A percentile compares a stretch with the other conserved stretches of the same genome.
phyloP scores from a whole-genome alignment of 1,284 basidiomycete species.

The Cryptococcus sp. region DNA sequence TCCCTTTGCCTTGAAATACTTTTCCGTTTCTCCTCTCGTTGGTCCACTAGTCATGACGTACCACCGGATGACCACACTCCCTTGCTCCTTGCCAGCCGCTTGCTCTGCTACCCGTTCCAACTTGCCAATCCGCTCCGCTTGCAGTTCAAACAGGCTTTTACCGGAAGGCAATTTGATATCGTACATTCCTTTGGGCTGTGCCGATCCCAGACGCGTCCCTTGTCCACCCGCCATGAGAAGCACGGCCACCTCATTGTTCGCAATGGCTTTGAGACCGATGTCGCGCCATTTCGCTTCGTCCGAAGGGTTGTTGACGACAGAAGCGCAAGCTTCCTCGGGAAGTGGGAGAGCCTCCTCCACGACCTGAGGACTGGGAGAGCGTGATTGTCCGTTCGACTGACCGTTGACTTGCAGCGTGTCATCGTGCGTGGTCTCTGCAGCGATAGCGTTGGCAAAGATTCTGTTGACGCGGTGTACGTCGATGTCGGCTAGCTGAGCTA shows the following conservation, averaged over 20 bases:
- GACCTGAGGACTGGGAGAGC: constrained; percentile 33
- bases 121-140: constrained; percentile 88
- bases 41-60: constrained; percentile 99
- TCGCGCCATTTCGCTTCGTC: constrained; percentile 70
- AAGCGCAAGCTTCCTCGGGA: constrained; percentile 71
- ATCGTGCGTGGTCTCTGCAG: constrained; percentile 61
- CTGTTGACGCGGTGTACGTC: constrained; percentile 90
- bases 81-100: constrained; percentile 58
- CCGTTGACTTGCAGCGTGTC: constrained; percentile 62
- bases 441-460: constrained; percentile 76
- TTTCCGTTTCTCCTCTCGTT: constrained; percentile 81
- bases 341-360: constrained; percentile 60
- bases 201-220: constrained; percentile 90
- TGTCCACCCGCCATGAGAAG: constrained; percentile 98
- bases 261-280: constrained; percentile 78
- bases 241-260: constrained; percentile 81
- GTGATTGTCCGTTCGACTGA: constrained; percentile 32
- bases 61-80: constrained; percentile 76
- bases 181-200: constrained; percentile 95
- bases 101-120: constrained; percentile 74
- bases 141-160: constrained; percentile 93
- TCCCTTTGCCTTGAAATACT: constrained; percentile 74
- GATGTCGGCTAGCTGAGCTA: constrained; percentile 74
- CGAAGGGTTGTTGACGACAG: constrained; percentile 59
- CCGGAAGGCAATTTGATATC: constrained; percentile 91